Percentiles rank a stretch among this genome's conserved stretches.
Evolutionary conservation across 106 monocot species (phyloP).

Genomic region (Dioscorea zingiberensis): DNA sequence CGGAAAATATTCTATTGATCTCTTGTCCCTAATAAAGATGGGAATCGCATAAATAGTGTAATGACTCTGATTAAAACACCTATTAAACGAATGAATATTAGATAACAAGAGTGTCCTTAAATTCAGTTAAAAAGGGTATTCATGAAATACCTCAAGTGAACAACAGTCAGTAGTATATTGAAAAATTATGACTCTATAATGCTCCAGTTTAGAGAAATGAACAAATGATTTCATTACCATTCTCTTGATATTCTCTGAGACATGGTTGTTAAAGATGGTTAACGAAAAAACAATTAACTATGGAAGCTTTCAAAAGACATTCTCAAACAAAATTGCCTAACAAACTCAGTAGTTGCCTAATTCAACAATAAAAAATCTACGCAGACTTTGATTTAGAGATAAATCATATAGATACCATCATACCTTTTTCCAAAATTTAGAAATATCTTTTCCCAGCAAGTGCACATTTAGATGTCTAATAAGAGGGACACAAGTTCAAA

Average conservation of each 20-base stretch:
- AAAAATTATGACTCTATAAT: not conserved
- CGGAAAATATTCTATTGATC: not conserved
- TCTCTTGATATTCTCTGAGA: not conserved
- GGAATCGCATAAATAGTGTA: not conserved
- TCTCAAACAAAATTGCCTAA: slow-evolving; percentile 42
- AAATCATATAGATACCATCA: no score
- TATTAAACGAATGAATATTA: not conserved
- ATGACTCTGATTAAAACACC: not conserved
- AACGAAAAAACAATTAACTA: not conserved
- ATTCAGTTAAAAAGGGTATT: not conserved
- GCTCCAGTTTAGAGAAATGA: not conserved
- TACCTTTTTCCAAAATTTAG: no score
- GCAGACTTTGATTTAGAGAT: no score
- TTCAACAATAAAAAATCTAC: no score
- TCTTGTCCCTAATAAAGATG: not conserved
- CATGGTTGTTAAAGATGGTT: not conserved
- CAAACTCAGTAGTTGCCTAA: not conserved
- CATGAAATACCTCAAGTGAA: not conserved
- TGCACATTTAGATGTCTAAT: no score
- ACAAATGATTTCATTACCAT: slow-evolving; percentile 14
- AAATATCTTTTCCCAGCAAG: no score
- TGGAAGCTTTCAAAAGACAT: slow-evolving; percentile 7
- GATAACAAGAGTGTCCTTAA: not conserved
- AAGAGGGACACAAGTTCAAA: no score
- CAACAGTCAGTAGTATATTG: no score